phyloP scores from a whole-genome alignment of 202 grass and related monocot species.

The Eragrostis tef region DNA sequence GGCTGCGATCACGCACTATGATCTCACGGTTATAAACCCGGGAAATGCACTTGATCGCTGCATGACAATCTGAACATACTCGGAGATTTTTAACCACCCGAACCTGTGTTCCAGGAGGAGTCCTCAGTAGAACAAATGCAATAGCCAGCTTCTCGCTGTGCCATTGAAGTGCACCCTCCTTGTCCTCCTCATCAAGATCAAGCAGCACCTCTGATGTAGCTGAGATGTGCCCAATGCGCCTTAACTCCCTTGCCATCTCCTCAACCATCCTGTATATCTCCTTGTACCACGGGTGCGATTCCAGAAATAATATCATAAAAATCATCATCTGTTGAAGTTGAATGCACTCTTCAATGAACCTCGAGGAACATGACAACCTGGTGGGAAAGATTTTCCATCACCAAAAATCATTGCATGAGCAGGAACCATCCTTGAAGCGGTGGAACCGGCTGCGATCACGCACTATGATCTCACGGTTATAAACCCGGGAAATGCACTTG shows the following conservation, averaged over 20 bases:
- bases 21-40: slow-evolving; percentile 65
- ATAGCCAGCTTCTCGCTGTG: slow-evolving; percentile 76
- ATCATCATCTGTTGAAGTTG: background rate
- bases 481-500: slow-evolving; percentile 63
- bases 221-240: slow-evolving; percentile 53
- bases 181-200: slow-evolving; percentile 78
- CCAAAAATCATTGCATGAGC: slow-evolving; percentile 77
- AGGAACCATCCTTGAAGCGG: slow-evolving; percentile 66
- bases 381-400: slow-evolving; percentile 49
- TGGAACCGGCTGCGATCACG: slow-evolving; percentile 73
- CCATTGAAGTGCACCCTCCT: slow-evolving; percentile 67
- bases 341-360: slow-evolving; percentile 7
- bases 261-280: slow-evolving; percentile 69
- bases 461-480: slow-evolving; percentile 66
- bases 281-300: slow-evolving; percentile 54
- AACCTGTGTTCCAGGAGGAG: slow-evolving; percentile 54
- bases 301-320: background rate
- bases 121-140: slow-evolving; percentile 63
- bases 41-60: slow-evolving; percentile 66
- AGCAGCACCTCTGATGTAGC: slow-evolving; percentile 60
- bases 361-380: background rate
- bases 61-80: slow-evolving; percentile 65
- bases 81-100: slow-evolving; percentile 75
- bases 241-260: slow-evolving; percentile 71
- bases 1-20: slow-evolving; percentile 63